Evolutionary conservation across 2,329 filamentous ascomycete species (phyloP), one percentile per base, ranked within the genome.

Genomic region (Ophiostoma himal-ulmi): DNA sequence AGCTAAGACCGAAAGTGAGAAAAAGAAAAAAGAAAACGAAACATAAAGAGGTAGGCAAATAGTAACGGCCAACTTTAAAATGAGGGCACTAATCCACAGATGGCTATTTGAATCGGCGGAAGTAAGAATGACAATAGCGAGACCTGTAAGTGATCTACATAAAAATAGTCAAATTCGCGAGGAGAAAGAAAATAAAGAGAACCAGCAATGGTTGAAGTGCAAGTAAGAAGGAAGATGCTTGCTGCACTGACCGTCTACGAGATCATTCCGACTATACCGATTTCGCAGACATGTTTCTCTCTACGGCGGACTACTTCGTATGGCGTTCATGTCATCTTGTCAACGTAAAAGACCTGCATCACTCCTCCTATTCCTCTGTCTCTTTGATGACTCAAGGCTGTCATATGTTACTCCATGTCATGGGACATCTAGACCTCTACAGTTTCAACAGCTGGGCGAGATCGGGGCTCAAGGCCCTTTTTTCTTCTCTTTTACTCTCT

Each of bases 401-500:
- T 11, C 1, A 34, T 36, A 62, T 30, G 22, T 8, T 57, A 22
- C 44, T 54, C 52, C 52, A 26, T 26, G 52, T 62, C 52, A n/a
- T 54, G n/a, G 26, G 57, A 20, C 57, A 39, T 65, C 62, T 22
- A 39, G 62, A 41, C 20, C 30, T 65, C 30, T 5, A 3, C 17
- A 26, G 3, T 7, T 2, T n/a, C 34, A 37, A 22, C 11, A n/a
- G 37, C 44, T n/a, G 41, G 34, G 65, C 70, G 67, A 70, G 60
- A 70, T 70, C 70, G 67, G 54, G 69, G 67, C 36, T 68, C 22
- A n/a, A 17, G 26, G 30, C 34, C 64, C 54, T 67, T 65, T 70
- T 60, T 44, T 67, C 14, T 13, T 14, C 22, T 60, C 36, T 66
- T 66, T 36, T 39, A 30, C 26, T 34, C 30, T 26, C 17, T 62